A percentile compares a stretch with the other conserved stretches of the same genome.
Evolutionary conservation across 2,329 filamentous ascomycete species (phyloP).

Genomic region (Apiospora malaysiana): DNA sequence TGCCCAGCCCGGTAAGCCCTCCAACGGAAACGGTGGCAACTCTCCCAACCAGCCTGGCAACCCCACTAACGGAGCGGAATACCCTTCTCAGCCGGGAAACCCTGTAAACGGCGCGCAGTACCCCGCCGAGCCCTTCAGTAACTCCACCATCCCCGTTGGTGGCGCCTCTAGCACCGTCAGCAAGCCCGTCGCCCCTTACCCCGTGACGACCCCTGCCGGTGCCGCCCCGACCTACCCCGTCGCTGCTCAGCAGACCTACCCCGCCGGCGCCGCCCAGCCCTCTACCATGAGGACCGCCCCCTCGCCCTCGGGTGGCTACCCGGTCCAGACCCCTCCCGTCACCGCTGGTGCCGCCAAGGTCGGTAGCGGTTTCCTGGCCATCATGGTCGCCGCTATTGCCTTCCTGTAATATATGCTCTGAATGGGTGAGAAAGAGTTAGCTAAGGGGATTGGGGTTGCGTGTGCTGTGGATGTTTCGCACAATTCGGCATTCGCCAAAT

Average conservation of each 20-base stretch:
- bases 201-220: neutral
- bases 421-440: neutral
- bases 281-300: slow-evolving; percentile 10
- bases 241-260: neutral
- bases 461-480: too few species aligned
- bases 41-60: neutral
- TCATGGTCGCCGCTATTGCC: slow-evolving; percentile 32
- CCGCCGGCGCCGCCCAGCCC: neutral
- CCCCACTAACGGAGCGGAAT: neutral
- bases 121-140: neutral
- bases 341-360: slow-evolving; percentile 35
- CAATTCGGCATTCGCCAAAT: too few species aligned
- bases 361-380: slow-evolving; percentile 33
- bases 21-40: too few species aligned
- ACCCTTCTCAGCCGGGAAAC: neutral
- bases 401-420: slow-evolving; percentile 30
- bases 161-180: neutral
- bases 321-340: slow-evolving; percentile 25
- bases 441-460: too few species aligned
- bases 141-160: neutral
- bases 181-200: slow-evolving; percentile 12
- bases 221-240: neutral
- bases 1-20: neutral
- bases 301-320: slow-evolving; percentile 24
- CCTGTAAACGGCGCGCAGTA: neutral